Evolutionary conservation across 192 early-diverging fungal species (phyloP).

Genomic region (Coemansia sp.): DNA sequence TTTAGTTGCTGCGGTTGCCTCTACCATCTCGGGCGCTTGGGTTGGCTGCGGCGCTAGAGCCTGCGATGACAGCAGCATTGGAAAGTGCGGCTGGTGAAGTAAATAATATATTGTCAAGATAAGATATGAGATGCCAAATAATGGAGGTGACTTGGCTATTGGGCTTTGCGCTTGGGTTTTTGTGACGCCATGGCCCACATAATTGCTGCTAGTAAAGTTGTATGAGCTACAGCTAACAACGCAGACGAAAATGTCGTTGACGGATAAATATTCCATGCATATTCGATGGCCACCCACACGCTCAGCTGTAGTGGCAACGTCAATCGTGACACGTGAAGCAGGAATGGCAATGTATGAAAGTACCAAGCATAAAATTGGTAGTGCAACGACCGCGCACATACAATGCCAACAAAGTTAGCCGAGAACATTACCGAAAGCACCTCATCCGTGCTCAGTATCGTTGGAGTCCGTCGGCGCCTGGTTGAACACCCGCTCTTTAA

Average conservation of each 20-base stretch:
- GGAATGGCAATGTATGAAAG: slow-evolving; percentile 79
- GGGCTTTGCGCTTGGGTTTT: neutral
- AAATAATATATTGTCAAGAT: neutral
- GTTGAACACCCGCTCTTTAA: slow-evolving; percentile 16
- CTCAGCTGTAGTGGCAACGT: neutral
- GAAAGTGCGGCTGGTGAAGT: neutral
- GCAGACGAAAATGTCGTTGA: slow-evolving; percentile 62
- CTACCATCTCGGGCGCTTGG: neutral
- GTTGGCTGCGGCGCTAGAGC: neutral
- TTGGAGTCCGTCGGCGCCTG: neutral
- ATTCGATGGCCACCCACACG: slow-evolving; percentile 63
- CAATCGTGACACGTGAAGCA: slow-evolving; percentile 60
- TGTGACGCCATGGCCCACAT: neutral
- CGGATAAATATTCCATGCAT: slow-evolving; percentile 90
- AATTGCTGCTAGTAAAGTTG: slow-evolving; percentile 60
- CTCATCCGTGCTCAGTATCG: slow-evolving; percentile 10
- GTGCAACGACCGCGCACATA: slow-evolving; percentile 88
- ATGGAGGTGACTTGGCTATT: neutral
- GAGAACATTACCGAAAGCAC: slow-evolving; percentile 67
- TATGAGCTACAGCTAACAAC: slow-evolving; percentile 61
- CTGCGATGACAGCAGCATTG: neutral
- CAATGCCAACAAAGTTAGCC: slow-evolving; percentile 87
- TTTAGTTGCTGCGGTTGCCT: neutral
- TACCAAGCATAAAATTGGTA: slow-evolving; percentile 99
- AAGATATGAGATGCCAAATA: neutral